Conservation (phyloP, 176 grass and related monocot species). For the Pontederia crassipes region DNA sequence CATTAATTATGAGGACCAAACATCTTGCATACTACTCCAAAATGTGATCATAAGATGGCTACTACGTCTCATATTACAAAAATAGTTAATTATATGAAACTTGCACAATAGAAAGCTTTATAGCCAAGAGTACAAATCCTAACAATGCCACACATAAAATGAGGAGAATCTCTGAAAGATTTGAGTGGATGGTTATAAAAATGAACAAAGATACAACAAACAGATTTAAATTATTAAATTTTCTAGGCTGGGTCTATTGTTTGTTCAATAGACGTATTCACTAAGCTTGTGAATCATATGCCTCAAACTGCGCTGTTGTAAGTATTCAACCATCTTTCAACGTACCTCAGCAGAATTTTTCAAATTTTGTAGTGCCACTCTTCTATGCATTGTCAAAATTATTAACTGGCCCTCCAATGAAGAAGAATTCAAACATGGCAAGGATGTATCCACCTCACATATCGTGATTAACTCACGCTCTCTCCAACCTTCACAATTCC, state of each 20-base stretch:
- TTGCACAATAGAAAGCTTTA: too few relatives aligned
- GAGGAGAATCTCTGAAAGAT: too few relatives aligned
- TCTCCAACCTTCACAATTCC: constrained; percentile 54
- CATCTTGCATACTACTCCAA: too few relatives aligned
- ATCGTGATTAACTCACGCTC: constrained; percentile 52
- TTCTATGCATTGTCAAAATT: constrained; percentile 87
- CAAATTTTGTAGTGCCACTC: constrained; percentile 74
- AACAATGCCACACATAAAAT: too few relatives aligned
- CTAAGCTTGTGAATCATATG: constrained; percentile 83
- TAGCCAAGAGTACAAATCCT: too few relatives aligned
- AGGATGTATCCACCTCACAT: constrained; percentile 84
- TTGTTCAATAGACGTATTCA: constrained; percentile 58
- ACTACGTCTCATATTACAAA: too few relatives aligned
- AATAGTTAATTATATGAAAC: too few relatives aligned
- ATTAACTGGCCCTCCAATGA: constrained; percentile 57
- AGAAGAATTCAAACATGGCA: constrained; percentile 92
- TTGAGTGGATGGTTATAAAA: too few relatives aligned
- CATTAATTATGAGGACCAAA: too few relatives aligned
- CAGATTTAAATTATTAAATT: constrained; percentile 39
- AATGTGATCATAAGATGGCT: too few relatives aligned
- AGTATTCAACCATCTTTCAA: constrained; percentile 88
- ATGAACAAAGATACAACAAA: background rate
- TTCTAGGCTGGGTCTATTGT: constrained; percentile 79
- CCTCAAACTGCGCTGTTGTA: constrained; percentile 82
- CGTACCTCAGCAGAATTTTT: constrained; percentile 75